Evolutionary conservation across 2,329 filamentous ascomycete species (phyloP), one percentile per base, ranked within the genome.

Genomic region (Hymenoscyphus fraxineus): DNA sequence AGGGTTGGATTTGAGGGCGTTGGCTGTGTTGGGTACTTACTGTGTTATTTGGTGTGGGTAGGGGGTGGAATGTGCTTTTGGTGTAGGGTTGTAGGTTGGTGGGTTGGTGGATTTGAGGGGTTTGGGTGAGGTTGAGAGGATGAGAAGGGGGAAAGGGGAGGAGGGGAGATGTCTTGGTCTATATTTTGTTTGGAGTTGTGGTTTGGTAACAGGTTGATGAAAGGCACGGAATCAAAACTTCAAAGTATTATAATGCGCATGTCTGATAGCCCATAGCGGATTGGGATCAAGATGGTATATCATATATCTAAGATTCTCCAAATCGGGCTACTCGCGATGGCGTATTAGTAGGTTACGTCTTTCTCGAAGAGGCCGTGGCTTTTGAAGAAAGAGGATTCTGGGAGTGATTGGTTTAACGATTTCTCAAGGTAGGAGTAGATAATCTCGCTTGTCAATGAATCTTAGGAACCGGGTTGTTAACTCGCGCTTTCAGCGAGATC

Each of bases 301-400:
- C n/a, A n/a, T n/a, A n/a, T n/a, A n/a, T n/a, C n/a, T n/a, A n/a
- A n/a, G n/a, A n/a, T n/a, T n/a, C n/a, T n/a, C n/a, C n/a, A n/a
- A n/a, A n/a, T n/a, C n/a, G n/a, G n/a, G n/a, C n/a, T n/a, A n/a
- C n/a, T n/a, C n/a, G n/a, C n/a, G 3, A 88, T 80, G 19, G 83
- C 83, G 66, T 86, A 88, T 66, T 88, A 85, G 6, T 78, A 76
- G 67, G 86, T 80, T 1, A 88, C 79, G 68, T 85, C 78, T 58
- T 85, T 83, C 70, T 87, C 83, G 1, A 74, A 77, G 19, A 88
- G 78, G 56, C 84, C 85, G 65, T 84, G 86, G 73, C 87, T 85
- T 63, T 81, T 82, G 35, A 88, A 81, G 65, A 86, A 86, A 75
- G 87, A 87, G 76, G 87, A 84, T 6, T 67, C 67, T 66, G 44